Percentiles rank a stretch among this genome's conserved stretches.
Evolutionary conservation across 306 rosid genomes (phyloP).

Genomic region (Dryas drummondii): DNA sequence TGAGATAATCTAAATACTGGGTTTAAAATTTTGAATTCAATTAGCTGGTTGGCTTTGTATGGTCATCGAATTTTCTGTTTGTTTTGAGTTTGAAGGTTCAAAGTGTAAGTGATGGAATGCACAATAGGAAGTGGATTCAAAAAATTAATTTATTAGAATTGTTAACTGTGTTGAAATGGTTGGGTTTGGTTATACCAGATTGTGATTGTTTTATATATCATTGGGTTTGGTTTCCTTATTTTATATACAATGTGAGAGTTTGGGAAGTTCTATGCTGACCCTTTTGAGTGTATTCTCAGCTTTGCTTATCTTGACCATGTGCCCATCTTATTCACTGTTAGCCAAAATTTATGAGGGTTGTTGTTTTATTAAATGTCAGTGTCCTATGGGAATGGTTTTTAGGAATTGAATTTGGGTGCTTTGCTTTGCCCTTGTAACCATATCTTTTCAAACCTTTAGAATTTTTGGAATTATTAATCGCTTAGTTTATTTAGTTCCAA

Average conservation of each 20-base stretch:
- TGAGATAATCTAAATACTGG: background rate
- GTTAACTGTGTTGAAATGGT: background rate
- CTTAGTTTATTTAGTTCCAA: background rate
- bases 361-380: conserved; percentile 12
- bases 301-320: conserved; percentile 13
- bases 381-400: background rate
- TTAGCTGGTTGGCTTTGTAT: background rate
- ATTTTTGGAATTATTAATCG: background rate
- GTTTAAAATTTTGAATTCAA: background rate
- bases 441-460: background rate
- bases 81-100: background rate
- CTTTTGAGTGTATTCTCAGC: conserved; percentile 2
- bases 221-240: conserved; percentile 4
- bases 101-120: background rate
- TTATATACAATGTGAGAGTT: conserved; percentile 5
- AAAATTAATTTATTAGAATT: background rate
- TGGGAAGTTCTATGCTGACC: conserved; percentile 19
- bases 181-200: conserved; percentile 13
- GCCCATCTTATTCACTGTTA: conserved; percentile 4
- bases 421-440: background rate
- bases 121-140: background rate
- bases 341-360: conserved; percentile 3
- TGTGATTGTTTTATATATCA: conserved; percentile 7
- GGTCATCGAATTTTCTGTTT: conserved; percentile 10
- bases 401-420: background rate